A percentile compares a stretch with the other conserved stretches of the same genome.
phyloP scores from a whole-genome alignment of 164 flowering plant species.

The Santalum album region DNA sequence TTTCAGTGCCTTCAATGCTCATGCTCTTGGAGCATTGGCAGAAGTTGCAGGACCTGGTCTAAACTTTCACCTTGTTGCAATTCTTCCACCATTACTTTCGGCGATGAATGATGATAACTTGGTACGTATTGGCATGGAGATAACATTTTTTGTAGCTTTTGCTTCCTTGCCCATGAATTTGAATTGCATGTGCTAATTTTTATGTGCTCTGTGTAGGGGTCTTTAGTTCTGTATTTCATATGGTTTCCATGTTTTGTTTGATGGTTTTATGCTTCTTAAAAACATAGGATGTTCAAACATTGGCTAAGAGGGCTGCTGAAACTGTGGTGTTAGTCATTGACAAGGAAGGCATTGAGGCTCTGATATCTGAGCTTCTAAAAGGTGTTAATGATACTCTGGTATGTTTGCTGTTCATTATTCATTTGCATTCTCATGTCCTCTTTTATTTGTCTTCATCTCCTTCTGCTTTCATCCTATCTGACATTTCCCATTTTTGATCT shows the following conservation, averaged over 20 bases:
- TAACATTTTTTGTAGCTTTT: not conserved
- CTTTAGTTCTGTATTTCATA: not conserved
- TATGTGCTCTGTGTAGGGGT: not conserved
- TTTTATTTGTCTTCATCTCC: not conserved
- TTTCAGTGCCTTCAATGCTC: constrained; percentile 90
- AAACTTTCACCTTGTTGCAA: constrained; percentile 60
- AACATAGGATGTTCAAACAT: constrained; percentile 58
- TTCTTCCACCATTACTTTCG: constrained; percentile 84
- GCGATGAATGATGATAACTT: constrained; percentile 70
- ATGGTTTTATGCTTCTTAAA: constrained; percentile 2
- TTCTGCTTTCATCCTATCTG: not conserved
- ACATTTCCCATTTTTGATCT: not conserved
- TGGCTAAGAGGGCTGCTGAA: constrained; percentile 94
- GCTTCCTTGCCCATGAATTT: not conserved
- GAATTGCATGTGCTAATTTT: not conserved
- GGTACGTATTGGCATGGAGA: constrained; percentile 27
- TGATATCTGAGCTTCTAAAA: constrained; percentile 80
- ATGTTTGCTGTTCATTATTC: constrained; percentile 3
- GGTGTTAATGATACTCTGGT: constrained; percentile 82
- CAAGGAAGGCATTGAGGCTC: constrained; percentile 82
- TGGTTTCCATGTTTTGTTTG: not conserved
- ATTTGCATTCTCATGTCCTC: too few species aligned
- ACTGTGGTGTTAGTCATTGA: constrained; percentile 91
- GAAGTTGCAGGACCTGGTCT: constrained; percentile 98
- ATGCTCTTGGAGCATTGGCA: constrained; percentile 94